Conservation (phyloP, 2,329 filamentous ascomycete species). For the Rosellinia necatrix region DNA sequence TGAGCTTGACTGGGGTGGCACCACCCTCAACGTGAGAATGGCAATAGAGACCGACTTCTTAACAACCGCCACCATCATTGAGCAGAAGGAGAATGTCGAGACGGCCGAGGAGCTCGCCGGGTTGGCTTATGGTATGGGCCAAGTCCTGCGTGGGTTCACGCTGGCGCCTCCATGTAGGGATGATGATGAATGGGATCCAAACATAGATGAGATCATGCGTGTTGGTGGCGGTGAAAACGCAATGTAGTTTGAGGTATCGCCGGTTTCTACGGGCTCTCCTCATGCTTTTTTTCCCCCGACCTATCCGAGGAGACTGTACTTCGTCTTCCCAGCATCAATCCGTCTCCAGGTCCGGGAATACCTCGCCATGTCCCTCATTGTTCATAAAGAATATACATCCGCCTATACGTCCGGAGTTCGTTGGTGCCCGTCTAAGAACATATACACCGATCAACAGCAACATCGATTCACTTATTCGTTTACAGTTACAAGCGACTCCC, state of each 20-base stretch:
- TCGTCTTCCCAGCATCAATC: background rate
- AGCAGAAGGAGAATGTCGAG: slow-evolving; percentile 55
- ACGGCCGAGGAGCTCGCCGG: slow-evolving; percentile 52
- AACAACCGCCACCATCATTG: slow-evolving; percentile 63
- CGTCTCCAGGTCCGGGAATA: background rate
- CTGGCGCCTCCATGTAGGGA: slow-evolving; percentile 63
- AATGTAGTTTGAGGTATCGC: background rate
- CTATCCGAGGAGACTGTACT: background rate
- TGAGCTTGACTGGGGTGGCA: slow-evolving; percentile 67
- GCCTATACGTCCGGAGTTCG: background rate
- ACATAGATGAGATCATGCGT: slow-evolving; percentile 41
- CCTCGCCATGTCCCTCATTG: background rate
- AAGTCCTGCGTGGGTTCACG: slow-evolving; percentile 65
- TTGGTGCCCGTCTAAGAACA: background rate
- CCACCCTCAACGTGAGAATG: slow-evolving; percentile 57
- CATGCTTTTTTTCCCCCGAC: no score
- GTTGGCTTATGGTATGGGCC: slow-evolving; percentile 64
- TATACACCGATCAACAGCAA: no score
- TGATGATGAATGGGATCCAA: slow-evolving; percentile 59
- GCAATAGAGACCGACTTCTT: slow-evolving; percentile 58
- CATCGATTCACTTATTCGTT: no score
- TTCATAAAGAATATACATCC: background rate
- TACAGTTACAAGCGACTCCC: no score
- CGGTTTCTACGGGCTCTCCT: background rate
- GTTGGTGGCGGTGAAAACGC: slow-evolving; percentile 16